Evolutionary conservation across 2,329 filamentous ascomycete genomes (phyloP).

Genomic region (Aciculosporium take): DNA sequence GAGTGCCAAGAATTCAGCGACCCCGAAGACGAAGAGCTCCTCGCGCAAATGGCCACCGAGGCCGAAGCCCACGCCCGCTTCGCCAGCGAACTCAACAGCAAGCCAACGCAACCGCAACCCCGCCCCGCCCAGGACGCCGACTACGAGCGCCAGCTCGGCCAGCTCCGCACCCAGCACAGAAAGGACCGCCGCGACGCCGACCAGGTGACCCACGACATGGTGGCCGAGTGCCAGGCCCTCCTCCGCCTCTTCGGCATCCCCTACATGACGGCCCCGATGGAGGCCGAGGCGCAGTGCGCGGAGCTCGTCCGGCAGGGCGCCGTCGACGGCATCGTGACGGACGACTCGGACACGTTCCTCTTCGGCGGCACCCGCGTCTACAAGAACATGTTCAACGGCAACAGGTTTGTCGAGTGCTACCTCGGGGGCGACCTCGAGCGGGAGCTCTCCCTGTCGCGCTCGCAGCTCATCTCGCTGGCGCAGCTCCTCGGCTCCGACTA

Average conservation of each 20-base stretch:
- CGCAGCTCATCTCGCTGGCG: constrained; percentile 77
- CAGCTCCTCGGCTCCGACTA: constrained; percentile 91
- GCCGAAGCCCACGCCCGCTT: constrained; percentile 90
- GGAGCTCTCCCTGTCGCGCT: constrained; percentile 75
- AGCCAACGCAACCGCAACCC: constrained; percentile 54
- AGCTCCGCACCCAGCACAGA: constrained; percentile 84
- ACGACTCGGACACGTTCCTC: constrained; percentile 91
- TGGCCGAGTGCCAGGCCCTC: constrained; percentile 84
- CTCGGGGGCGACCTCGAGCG: constrained; percentile 69
- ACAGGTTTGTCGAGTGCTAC: constrained; percentile 97
- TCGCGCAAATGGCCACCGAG: constrained; percentile 75
- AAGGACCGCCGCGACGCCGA: constrained; percentile 93
- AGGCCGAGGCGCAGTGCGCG: constrained; percentile 94
- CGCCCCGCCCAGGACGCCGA: no score
- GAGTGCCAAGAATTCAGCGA: constrained; percentile 69
- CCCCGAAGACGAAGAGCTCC: constrained; percentile 79
- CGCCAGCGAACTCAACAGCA: constrained; percentile 71
- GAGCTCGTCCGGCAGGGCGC: constrained; percentile 74
- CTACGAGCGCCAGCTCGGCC: constrained; percentile 77
- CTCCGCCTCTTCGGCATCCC: constrained; percentile 84
- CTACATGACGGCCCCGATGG: constrained; percentile 96
- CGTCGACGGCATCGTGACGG: constrained; percentile 94
- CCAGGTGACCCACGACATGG: constrained; percentile 92
- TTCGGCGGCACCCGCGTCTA: constrained; percentile 95
- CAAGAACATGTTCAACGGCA: constrained; percentile 99